Conservation (phyloP, 352 stramenopile genomes). For the Phytophthora pini region DNA sequence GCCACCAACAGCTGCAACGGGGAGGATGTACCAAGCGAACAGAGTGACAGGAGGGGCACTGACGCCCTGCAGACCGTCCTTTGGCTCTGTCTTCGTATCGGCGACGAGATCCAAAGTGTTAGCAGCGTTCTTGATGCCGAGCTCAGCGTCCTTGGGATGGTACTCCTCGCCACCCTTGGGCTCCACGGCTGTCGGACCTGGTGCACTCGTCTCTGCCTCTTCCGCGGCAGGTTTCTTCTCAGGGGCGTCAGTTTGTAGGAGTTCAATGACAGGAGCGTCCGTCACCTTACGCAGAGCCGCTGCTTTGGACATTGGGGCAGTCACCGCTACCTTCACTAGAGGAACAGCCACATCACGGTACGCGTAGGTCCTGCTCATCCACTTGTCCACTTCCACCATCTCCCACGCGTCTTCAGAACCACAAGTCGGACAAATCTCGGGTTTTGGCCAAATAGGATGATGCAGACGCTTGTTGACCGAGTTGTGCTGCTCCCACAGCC, state of each 20-base stretch:
- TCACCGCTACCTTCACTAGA: slow-evolving; percentile 30
- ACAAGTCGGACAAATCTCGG: slow-evolving; percentile 72
- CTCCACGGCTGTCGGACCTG: slow-evolving; percentile 24
- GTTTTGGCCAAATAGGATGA: slow-evolving; percentile 82
- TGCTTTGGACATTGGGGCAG: slow-evolving; percentile 19
- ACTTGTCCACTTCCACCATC: slow-evolving; percentile 78
- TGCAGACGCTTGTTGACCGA: slow-evolving; percentile 80
- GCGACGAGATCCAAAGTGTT: slow-evolving; percentile 59
- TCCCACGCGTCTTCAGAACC: slow-evolving; percentile 66
- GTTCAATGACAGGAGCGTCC: slow-evolving; percentile 8
- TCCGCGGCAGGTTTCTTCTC: slow-evolving; percentile 14
- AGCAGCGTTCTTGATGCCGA: slow-evolving; percentile 68
- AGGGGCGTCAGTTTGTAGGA: slow-evolving; percentile 13
- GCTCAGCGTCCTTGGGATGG: slow-evolving; percentile 70
- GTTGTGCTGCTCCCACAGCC: slow-evolving; percentile 90
- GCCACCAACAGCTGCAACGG: slow-evolving; percentile 61
- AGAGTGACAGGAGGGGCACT: slow-evolving; percentile 68
- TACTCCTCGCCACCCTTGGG: slow-evolving; percentile 47
- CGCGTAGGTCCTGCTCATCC: slow-evolving; percentile 66
- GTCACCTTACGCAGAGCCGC: slow-evolving; percentile 34
- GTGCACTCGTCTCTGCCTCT: slow-evolving; percentile 10
- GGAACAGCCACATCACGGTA: slow-evolving; percentile 68
- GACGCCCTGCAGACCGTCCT: slow-evolving; percentile 53
- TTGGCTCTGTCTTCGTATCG: slow-evolving; percentile 42
- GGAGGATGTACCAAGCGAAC: slow-evolving; percentile 85